Base-by-base conservation (phyloP, 805 yeast species). In the Lipomyces starkeyi region DNA sequence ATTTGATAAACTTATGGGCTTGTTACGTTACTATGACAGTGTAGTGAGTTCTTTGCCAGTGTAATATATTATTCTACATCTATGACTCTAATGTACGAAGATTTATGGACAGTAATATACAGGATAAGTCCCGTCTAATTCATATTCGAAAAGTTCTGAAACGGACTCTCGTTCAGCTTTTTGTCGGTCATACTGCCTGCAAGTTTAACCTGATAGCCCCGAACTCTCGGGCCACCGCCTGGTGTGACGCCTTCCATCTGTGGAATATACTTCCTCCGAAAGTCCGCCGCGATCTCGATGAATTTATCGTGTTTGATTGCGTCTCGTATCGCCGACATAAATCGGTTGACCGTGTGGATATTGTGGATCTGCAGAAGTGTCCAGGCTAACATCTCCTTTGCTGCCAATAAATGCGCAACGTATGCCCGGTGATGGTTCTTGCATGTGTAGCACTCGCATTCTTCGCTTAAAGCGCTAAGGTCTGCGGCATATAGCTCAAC, bases 371-470 rank as follows among this genome's bases (percentile, higher is more conserved):
- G 83, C 43, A 82, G 73, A 9, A 80, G 68, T 58, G 81, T 80
- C 75, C 80, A 78, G 1, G 83, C 82, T 29, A 81, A 76, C 84
- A 82, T 82, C 69, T 82, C 84, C 20, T 73, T 72, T 9, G 83
- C 83, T 43, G 77, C 66, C 37, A 82, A 74, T 32, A 82, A 71
- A 67, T 82, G 84, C 58, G 81, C 82, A n/a, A 82, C 65, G 69
- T 82, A 82, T 14, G 83, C 83, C 25, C 78, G 67, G 65, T 78
- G 73, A 60, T 79, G 78, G 3, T 49, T 61, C 47, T 35, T 62
- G 67, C 76, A 75, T 17, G 73, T 66, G 47, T 72, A 58, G 70
- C 74, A 59, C 60, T 67, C 40, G 69, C 73, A 62, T 43, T 62
- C 65, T 11, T 58, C 57, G 1, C 76, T 76, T 34, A 81, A 59